These are phyloP conservation scores for Populus tomentosa DNA, from an alignment of 441 rosid genomes.

Conservation along the genomic window DNA sequence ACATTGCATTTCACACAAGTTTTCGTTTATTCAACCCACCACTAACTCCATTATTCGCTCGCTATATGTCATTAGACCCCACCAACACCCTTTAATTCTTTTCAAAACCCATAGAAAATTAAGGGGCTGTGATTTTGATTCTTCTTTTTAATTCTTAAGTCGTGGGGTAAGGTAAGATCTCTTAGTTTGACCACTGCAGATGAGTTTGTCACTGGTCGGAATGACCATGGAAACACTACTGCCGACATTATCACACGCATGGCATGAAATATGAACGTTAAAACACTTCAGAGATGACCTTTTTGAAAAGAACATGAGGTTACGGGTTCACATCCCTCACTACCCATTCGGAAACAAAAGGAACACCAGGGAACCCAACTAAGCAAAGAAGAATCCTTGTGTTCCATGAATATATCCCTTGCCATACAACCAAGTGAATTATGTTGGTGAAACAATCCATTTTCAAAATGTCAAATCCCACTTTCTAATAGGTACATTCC, in stretches of 20 bases:
- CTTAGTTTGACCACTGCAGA: background rate
- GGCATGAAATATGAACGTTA: too few relatives aligned
- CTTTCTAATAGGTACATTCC: background rate
- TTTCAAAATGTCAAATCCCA: background rate
- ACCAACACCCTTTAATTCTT: background rate
- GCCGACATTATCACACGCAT: background rate
- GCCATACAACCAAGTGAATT: conserved; percentile 4
- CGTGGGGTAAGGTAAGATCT: background rate
- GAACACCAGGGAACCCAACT: background rate
- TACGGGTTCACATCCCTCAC: background rate
- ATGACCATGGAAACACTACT: too few relatives aligned
- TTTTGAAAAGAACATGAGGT: background rate
- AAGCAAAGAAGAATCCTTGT: background rate
- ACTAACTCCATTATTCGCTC: background rate
- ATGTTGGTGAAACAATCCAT: background rate
- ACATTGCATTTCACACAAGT: background rate
- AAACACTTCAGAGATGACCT: background rate
- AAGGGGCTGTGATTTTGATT: background rate
- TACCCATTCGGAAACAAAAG: background rate
- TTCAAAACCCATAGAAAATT: background rate
- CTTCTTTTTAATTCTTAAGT: background rate
- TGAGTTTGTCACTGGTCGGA: too few relatives aligned
- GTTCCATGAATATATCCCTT: conserved; percentile 9
- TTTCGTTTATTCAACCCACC: background rate
- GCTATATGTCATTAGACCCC: background rate